Evolutionary conservation across 768 basidiomycete genomes (phyloP).

Genomic region (Brasilioporus rufonigricans): DNA sequence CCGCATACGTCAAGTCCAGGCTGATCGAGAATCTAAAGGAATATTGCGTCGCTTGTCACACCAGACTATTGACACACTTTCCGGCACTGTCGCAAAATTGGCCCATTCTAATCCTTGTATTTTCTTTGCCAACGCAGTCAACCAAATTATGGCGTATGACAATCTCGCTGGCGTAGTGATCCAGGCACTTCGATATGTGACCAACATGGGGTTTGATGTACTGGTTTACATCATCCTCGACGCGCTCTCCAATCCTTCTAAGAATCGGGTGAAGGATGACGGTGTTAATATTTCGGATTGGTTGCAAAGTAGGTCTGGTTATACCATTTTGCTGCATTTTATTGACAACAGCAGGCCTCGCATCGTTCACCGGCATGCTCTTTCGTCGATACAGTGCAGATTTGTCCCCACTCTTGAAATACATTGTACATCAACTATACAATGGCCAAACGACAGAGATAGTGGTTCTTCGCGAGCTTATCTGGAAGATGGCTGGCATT

Average conservation of each 20-base stretch:
- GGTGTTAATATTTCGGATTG: slow-evolving; percentile 89
- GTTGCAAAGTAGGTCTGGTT: slow-evolving; percentile 76
- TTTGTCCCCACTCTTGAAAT: slow-evolving; percentile 79
- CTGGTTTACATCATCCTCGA: slow-evolving; percentile 86
- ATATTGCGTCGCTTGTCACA: slow-evolving; percentile 84
- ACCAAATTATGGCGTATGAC: slow-evolving; percentile 95
- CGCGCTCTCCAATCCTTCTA: slow-evolving; percentile 78
- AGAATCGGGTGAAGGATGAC: slow-evolving; percentile 84
- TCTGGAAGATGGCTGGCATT: slow-evolving; percentile 94
- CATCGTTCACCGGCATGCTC: slow-evolving; percentile 90
- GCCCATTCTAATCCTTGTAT: slow-evolving; percentile 94
- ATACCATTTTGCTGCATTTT: slow-evolving; percentile 7
- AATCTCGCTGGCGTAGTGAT: slow-evolving; percentile 90
- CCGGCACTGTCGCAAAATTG: slow-evolving; percentile 87
- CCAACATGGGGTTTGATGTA: slow-evolving; percentile 93
- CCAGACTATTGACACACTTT: slow-evolving; percentile 79
- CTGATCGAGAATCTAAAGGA: slow-evolving; percentile 84
- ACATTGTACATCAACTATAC: slow-evolving; percentile 88
- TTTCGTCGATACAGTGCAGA: slow-evolving; percentile 86
- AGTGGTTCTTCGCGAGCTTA: slow-evolving; percentile 86
- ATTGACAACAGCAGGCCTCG: slow-evolving; percentile 59
- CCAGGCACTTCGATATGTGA: slow-evolving; percentile 84
- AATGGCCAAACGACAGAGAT: slow-evolving; percentile 84
- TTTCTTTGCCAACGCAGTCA: slow-evolving; percentile 84
- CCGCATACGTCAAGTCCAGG: slow-evolving; percentile 75